Evolutionary conservation across 108 stramenopile species (phyloP), one percentile per base, ranked within the genome.

Genomic region (Cylindrotheca fusiformis): DNA sequence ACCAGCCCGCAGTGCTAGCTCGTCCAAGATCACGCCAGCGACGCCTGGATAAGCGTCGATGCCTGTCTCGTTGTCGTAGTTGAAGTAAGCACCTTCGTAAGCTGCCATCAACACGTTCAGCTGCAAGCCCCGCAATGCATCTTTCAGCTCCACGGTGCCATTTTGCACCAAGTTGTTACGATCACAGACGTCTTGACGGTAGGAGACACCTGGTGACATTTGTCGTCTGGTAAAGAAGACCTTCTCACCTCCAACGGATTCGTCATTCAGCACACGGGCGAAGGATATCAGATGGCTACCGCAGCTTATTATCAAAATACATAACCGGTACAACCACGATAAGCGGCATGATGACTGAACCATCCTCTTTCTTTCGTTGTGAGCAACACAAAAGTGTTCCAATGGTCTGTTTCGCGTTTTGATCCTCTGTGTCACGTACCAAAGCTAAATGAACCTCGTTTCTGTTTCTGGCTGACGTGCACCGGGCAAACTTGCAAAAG

Each of bases 1-100:
- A 33, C 60, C 63, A 6, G 75, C 79, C n/a, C 79, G 54, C 21
- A 1, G 20, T 0, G 79, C 79, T 22, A 80, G 36, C 48, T 76
- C 75, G 50, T 80, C 79, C 50, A 80, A 21, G 10, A 80, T 51
- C 10, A 33, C 55, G 1, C 56, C 60, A 0, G 47, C 31, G 17
- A 63, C 14, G 10, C 36, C 36, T 10, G 10, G 10, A 41, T 41
- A 41, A 10, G 36, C 10, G 6, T 41, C 10, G 36, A 41, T 41
- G 6, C 36, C 36, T 6, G 36, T 41, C 14, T 41, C 36, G 14
- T 41, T 41, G 36, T 41, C 14, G 14, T 41, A 41, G 14, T 41
- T 41, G 36, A 41, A 41, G 36, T 41, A 41, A 10, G 36, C 6
- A 10, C 36, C 36, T 6, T 6, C 6, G 36, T 41, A 41, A 41